Evolutionary conservation across 108 stramenopile species (phyloP).

Genomic region (Cyclotella cryptica): DNA sequence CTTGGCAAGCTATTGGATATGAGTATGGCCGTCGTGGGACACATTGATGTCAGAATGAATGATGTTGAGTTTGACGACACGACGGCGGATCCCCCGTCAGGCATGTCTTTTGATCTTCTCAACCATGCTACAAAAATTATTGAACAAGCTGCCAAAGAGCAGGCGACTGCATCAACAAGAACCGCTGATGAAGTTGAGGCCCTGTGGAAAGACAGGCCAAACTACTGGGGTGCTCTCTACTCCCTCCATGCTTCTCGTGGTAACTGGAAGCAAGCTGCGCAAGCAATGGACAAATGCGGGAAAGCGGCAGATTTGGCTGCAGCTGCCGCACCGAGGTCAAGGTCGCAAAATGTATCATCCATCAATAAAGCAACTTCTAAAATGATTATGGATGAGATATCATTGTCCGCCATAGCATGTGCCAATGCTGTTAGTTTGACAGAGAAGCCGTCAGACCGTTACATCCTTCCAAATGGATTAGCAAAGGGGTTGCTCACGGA

Average conservation of each 20-base stretch:
- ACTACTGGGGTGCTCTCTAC: slow-evolving; percentile 82
- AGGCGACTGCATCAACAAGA: not conserved
- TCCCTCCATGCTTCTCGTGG: slow-evolving; percentile 77
- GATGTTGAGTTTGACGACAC: slow-evolving; percentile 10
- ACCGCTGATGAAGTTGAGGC: slow-evolving; percentile 39
- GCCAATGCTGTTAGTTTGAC: slow-evolving; percentile 63
- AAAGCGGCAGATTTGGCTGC: slow-evolving; percentile 27
- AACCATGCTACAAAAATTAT: slow-evolving; percentile 69
- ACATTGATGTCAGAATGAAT: slow-evolving; percentile 17
- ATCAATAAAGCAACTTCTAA: slow-evolving; percentile 48
- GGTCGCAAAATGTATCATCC: slow-evolving; percentile 8
- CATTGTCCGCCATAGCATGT: slow-evolving; percentile 63
- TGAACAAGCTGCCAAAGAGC: slow-evolving; percentile 40
- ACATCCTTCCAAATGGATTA: slow-evolving; percentile 33
- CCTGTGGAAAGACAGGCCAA: slow-evolving; percentile 44
- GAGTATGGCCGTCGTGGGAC: slow-evolving; percentile 56
- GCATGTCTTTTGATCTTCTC: slow-evolving; percentile 66
- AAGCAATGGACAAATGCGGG: slow-evolving; percentile 78
- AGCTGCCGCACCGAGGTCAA: slow-evolving; percentile 16
- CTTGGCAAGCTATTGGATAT: slow-evolving; percentile 64
- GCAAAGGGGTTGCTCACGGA: slow-evolving; percentile 54
- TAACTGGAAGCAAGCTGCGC: slow-evolving; percentile 79
- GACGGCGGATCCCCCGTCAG: slow-evolving; percentile 10
- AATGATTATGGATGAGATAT: slow-evolving; percentile 63
- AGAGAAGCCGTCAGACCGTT: slow-evolving; percentile 34